Percentiles rank a stretch among this genome's conserved stretches.
These are phyloP conservation scores for Lasiodiplodia sp. DNA, from an alignment of 2,329 filamentous ascomycete species.

Conservation along the genomic window DNA sequence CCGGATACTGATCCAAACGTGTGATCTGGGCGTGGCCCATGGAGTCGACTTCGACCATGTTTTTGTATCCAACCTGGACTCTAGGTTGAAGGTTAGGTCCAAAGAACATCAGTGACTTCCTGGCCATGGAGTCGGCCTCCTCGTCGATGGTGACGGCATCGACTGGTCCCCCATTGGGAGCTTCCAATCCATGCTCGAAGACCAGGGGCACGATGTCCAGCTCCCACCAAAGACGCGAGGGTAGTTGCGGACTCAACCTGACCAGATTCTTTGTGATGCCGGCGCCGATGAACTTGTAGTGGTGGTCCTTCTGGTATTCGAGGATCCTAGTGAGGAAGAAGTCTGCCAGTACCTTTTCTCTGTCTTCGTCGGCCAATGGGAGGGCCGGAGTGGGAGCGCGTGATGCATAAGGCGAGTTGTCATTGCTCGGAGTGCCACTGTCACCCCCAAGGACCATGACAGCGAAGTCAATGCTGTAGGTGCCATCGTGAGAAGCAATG, in stretches of 20 bases:
- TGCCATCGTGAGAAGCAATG: constrained; percentile 75
- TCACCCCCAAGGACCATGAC: constrained; percentile 60
- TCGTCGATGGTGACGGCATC: constrained; percentile 71
- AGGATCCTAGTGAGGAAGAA: constrained; percentile 65
- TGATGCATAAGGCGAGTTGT: constrained; percentile 32
- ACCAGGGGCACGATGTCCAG: constrained; percentile 78
- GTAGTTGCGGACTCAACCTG: constrained; percentile 68
- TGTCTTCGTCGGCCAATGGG: constrained; percentile 30
- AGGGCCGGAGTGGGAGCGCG: constrained; percentile 28
- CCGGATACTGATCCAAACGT: constrained; percentile 63
- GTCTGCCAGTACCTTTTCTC: constrained; percentile 55
- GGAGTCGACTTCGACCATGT: constrained; percentile 74
- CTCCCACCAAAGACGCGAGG: constrained; percentile 76
- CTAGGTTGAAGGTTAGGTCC: constrained; percentile 75
- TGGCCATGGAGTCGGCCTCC: constrained; percentile 80
- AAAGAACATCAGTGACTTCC: constrained; percentile 79
- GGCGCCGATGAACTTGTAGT: constrained; percentile 77
- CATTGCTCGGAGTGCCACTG: constrained; percentile 26
- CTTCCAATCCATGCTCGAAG: constrained; percentile 47
- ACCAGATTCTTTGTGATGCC: constrained; percentile 70
- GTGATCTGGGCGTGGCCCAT: constrained; percentile 69
- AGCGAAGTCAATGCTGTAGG: constrained; percentile 77
- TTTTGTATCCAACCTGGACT: constrained; percentile 69
- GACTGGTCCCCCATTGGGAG: constrained; percentile 2
- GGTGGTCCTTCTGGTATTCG: constrained; percentile 68